phyloP scores from a whole-genome alignment of 495 filamentous ascomycete species.

The Cercophora sp. region DNA sequence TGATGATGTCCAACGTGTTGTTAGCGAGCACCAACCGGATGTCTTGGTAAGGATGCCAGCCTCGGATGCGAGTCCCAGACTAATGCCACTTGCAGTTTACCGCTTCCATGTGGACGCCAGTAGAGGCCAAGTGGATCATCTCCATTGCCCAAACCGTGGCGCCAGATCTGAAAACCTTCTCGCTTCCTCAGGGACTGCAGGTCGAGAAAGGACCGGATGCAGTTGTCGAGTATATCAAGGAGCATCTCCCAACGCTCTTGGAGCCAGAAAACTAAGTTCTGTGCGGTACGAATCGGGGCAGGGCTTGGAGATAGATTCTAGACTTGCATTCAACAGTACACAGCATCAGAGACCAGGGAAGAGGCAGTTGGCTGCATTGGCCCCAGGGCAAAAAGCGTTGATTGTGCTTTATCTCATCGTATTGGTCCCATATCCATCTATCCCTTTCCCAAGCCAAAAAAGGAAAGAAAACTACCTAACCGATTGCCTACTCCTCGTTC shows the following conservation, averaged over 20 bases:
- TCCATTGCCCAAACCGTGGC: constrained; percentile 46
- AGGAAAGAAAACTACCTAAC: background rate
- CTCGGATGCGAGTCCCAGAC: too few relatives aligned
- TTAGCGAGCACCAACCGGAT: constrained; percentile 22
- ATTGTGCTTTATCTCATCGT: too few relatives aligned
- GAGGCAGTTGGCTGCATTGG: too few relatives aligned
- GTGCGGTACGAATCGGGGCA: too few relatives aligned
- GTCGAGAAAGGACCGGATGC: constrained; percentile 61
- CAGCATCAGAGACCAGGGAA: background rate
- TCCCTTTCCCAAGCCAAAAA: too few relatives aligned
- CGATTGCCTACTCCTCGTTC: constrained; percentile 33
- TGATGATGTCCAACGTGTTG: constrained; percentile 23
- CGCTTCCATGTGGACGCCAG: constrained; percentile 65
- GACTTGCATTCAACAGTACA: too few relatives aligned
- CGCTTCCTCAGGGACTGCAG: constrained; percentile 61
- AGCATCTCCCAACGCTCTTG: constrained; percentile 53
- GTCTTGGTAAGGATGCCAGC: constrained; percentile 33
- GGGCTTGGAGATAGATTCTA: too few relatives aligned
- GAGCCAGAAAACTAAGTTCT: constrained; percentile 13
- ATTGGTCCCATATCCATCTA: too few relatives aligned
- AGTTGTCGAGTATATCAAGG: constrained; percentile 60
- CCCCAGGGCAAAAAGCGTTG: too few relatives aligned
- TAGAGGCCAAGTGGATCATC: constrained; percentile 53
- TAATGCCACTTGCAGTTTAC: constrained; percentile 50
- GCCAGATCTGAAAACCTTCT: constrained; percentile 51